Evolutionary conservation across 2,329 filamentous ascomycete species (phyloP).

Genomic region (Aspergillus sp.): DNA sequence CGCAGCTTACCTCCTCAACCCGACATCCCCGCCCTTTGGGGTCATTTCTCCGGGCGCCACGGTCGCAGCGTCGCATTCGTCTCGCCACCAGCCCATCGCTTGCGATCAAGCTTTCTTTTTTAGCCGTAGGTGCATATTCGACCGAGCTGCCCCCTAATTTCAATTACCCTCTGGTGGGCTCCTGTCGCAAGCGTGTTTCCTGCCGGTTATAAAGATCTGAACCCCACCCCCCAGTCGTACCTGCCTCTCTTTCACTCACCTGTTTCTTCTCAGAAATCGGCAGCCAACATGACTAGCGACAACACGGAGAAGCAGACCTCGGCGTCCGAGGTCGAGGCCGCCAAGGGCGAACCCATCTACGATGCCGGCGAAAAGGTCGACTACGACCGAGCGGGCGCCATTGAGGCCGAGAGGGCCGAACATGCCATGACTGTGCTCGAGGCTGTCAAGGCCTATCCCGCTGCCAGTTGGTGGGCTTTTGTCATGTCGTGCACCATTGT

Average conservation of each 20-base stretch:
- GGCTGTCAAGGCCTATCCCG: constrained; percentile 57
- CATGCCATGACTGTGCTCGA: constrained; percentile 52
- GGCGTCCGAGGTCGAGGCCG: constrained; percentile 36
- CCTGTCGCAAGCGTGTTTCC: no score
- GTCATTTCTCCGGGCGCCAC: no score
- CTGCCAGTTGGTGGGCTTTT: constrained; percentile 60
- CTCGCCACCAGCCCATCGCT: no score
- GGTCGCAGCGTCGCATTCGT: no score
- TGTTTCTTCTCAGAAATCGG: constrained; percentile 19
- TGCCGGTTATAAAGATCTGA: constrained; percentile 35
- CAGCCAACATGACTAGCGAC: constrained; percentile 37
- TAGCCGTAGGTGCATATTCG: no score
- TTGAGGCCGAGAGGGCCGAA: constrained; percentile 61
- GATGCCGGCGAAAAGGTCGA: constrained; percentile 44
- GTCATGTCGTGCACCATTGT: constrained; percentile 62
- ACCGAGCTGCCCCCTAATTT: no score
- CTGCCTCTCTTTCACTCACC: constrained; percentile 33
- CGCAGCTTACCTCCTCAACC: no score
- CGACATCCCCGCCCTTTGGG: no score
- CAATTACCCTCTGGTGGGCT: no score
- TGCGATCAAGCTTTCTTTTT: no score
- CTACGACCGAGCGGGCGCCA: constrained; percentile 58
- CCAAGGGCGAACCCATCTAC: constrained; percentile 35
- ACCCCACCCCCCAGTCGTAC: constrained; percentile 34
- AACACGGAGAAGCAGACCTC: constrained; percentile 37